Evolutionary conservation across 2,329 filamentous ascomycete species (phyloP).

Genomic region (Xylariaceae sp.): DNA sequence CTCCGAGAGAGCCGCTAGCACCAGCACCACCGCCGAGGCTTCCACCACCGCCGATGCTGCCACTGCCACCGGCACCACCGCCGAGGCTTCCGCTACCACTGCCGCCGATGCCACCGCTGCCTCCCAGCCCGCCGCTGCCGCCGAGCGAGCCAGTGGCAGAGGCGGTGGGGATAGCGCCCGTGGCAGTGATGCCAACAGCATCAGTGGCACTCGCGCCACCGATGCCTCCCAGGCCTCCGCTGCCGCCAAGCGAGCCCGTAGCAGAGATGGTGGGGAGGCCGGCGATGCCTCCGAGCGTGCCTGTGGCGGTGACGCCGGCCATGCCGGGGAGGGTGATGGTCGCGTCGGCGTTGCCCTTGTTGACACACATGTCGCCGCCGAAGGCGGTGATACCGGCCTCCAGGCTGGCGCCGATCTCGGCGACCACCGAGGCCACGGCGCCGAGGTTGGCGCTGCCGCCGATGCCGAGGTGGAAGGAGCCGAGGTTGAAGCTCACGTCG

Average conservation of each 20-base stretch:
- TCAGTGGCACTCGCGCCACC: not conserved
- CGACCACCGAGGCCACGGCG: constrained; percentile 21
- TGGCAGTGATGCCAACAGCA: not conserved
- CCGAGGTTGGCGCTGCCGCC: constrained; percentile 19
- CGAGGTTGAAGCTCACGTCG: constrained; percentile 4
- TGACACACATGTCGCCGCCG: constrained; percentile 1
- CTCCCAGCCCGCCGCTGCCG: not conserved
- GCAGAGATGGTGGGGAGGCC: no score
- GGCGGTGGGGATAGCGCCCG: not conserved
- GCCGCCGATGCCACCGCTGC: not conserved
- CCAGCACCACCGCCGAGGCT: not conserved
- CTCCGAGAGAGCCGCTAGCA: not conserved
- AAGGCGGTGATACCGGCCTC: constrained; percentile 1
- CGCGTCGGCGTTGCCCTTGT: constrained; percentile 3
- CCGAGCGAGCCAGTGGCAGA: not conserved
- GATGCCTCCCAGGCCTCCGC: not conserved
- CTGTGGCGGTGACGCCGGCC: not conserved
- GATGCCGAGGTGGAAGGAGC: constrained; percentile 14
- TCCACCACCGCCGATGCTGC: not conserved
- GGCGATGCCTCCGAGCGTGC: not conserved
- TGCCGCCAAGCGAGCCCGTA: constrained; percentile 1
- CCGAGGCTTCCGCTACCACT: not conserved
- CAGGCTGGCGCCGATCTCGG: constrained; percentile 19
- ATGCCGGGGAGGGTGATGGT: constrained; percentile 1
- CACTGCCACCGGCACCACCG: not conserved